Conservation (phyloP, 2,329 filamentous ascomycete species). For the Emergomyces africanus region DNA sequence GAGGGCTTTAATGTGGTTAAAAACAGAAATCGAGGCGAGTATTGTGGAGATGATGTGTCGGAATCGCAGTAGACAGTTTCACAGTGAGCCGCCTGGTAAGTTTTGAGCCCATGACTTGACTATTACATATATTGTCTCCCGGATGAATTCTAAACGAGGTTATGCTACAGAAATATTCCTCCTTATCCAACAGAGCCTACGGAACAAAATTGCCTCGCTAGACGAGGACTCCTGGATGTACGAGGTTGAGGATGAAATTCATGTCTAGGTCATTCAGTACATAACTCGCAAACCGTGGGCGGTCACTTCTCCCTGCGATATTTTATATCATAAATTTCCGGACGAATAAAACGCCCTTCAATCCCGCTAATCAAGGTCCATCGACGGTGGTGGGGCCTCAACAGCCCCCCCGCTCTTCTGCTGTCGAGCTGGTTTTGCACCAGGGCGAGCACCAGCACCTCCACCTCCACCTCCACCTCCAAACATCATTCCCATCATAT, state of each 20-base stretch:
- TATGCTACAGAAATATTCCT: constrained; percentile 51
- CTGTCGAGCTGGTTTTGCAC: constrained; percentile 31
- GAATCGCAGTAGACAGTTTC: constrained; percentile 36
- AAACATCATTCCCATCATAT: constrained; percentile 96
- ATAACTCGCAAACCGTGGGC: not conserved
- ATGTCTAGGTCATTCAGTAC: constrained; percentile 11
- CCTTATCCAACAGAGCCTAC: constrained; percentile 55
- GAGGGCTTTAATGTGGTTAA: constrained; percentile 3
- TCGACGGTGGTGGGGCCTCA: constrained; percentile 31
- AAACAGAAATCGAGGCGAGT: constrained; percentile 33
- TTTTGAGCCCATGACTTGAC: not conserved
- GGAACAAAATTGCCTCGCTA: constrained; percentile 58
- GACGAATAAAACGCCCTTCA: not conserved
- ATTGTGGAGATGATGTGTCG: constrained; percentile 31
- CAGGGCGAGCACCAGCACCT: constrained; percentile 46
- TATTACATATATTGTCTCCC: not conserved
- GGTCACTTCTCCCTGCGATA: not conserved
- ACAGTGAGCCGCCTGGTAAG: constrained; percentile 52
- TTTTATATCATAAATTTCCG: not conserved
- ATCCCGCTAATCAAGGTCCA: constrained; percentile 31
- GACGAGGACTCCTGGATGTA: constrained; percentile 89
- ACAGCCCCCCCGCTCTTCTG: constrained; percentile 31
- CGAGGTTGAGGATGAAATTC: constrained; percentile 49
- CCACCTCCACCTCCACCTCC: constrained; percentile 70
- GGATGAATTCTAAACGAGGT: constrained; percentile 9